Percentiles rank a stretch among this genome's conserved stretches.
These are phyloP conservation scores for Ochromonadaceae sp. DNA, from an alignment of 352 stramenopile genomes.

Conservation along the genomic window DNA sequence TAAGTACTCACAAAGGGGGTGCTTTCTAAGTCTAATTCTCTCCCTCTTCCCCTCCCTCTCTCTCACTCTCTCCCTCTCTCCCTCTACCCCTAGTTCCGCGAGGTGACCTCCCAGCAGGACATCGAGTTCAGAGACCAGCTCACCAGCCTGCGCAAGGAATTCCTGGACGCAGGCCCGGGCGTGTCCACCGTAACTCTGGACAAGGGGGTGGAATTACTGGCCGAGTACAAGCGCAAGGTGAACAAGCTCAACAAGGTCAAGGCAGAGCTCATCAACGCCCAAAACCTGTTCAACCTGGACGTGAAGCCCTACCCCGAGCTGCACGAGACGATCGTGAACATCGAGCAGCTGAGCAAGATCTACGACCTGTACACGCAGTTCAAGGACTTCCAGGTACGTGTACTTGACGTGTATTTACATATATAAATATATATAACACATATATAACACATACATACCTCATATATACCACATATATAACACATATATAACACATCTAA, in stretches of 20 bases:
- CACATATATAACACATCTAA: too few relatives aligned
- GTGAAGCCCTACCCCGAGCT: conserved; percentile 75
- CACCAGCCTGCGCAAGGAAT: conserved; percentile 60
- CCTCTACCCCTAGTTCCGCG: conserved; percentile 74
- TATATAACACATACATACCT: too few relatives aligned
- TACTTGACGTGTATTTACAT: too few relatives aligned
- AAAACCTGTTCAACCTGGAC: conserved; percentile 75
- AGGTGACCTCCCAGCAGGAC: conserved; percentile 74
- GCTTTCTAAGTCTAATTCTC: too few relatives aligned
- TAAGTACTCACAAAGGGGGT: too few relatives aligned
- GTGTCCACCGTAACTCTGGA: conserved; percentile 63
- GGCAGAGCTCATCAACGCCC: conserved; percentile 76
- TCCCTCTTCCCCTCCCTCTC: too few relatives aligned
- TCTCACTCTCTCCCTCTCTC: too few relatives aligned
- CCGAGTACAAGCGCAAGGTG: conserved; percentile 59
- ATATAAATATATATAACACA: too few relatives aligned
- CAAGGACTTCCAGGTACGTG: conserved; percentile 76
- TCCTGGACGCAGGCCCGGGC: conserved; percentile 58
- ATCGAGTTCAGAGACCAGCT: conserved; percentile 65
- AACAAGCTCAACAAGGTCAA: conserved; percentile 46
- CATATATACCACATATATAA: too few relatives aligned
- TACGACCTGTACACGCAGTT: conserved; percentile 77
- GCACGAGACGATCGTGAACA: conserved; percentile 53
- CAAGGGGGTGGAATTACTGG: conserved; percentile 60
- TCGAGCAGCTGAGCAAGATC: conserved; percentile 68